phyloP scores from a whole-genome alignment of 768 basidiomycete species.

The Sutorius australiensis region DNA sequence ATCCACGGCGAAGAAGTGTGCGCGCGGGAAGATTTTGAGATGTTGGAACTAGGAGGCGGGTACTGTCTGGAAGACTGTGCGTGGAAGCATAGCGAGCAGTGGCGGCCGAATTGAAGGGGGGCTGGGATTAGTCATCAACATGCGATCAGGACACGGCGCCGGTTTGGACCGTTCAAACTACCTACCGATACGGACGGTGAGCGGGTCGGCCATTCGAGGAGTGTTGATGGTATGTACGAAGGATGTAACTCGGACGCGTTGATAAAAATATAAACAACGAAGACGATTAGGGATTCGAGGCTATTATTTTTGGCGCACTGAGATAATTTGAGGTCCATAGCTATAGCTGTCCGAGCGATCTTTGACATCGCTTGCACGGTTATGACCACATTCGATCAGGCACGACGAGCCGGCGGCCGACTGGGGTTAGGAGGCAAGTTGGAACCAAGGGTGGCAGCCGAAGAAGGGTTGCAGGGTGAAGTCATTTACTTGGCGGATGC shows the following conservation, averaged over 20 bases:
- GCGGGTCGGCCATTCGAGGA: not conserved
- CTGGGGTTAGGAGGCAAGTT: not conserved
- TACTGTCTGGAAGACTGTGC: constrained; percentile 11
- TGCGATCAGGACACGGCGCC: constrained; percentile 13
- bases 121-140: constrained; percentile 22
- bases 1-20: constrained; percentile 26
- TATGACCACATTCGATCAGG: constrained; percentile 26
- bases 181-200: not conserved
- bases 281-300: constrained; percentile 10
- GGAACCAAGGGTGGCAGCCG: constrained; percentile 10
- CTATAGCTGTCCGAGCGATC: constrained; percentile 12
- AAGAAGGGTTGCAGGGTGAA: constrained; percentile 5
- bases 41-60: constrained; percentile 4
- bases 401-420: constrained; percentile 10
- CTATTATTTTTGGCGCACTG: constrained; percentile 32
- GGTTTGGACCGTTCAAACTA: constrained; percentile 1
- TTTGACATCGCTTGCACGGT: constrained; percentile 24
- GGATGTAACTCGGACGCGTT: not conserved
- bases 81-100: constrained; percentile 18
- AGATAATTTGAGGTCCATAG: constrained; percentile 23
- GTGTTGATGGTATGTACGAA: not conserved
- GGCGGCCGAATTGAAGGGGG: constrained; percentile 23
- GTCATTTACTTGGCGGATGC: not conserved
- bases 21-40: constrained; percentile 27
- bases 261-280: constrained; percentile 30